A percentile compares a stretch with the other conserved stretches of the same genome.
phyloP scores from a whole-genome alignment of 2,329 filamentous ascomycete species.

The Colletotrichum eremochloae region DNA sequence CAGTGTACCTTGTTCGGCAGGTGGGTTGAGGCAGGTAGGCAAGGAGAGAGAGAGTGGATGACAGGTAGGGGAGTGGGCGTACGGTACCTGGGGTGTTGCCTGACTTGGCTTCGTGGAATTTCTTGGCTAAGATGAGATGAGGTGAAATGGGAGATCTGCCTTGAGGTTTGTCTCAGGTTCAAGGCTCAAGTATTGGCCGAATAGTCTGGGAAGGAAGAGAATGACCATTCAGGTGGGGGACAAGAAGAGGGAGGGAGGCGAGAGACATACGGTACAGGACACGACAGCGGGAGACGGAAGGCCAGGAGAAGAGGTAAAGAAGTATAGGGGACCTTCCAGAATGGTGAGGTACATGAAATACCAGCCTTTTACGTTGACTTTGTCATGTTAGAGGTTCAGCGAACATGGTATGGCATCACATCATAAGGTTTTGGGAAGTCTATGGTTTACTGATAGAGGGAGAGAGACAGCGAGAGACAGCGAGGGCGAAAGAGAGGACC shows the following conservation, averaged over 20 bases:
- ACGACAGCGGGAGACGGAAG: background rate
- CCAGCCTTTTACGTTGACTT: background rate
- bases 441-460: background rate
- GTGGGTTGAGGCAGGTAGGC: background rate
- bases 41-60: background rate
- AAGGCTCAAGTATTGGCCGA: slow-evolving; percentile 29
- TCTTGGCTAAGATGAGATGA: slow-evolving; percentile 29
- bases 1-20: background rate
- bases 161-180: slow-evolving; percentile 35
- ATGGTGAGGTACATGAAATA: background rate
- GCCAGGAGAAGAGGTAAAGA: background rate
- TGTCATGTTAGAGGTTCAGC: background rate
- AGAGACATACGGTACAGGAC: background rate
- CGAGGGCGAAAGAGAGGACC: background rate
- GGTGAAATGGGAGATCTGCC: slow-evolving; percentile 30
- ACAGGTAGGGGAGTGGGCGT: slow-evolving; percentile 4
- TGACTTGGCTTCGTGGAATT: background rate
- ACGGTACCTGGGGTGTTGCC: slow-evolving; percentile 9
- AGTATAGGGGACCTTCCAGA: background rate
- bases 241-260: background rate
- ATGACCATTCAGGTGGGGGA: background rate
- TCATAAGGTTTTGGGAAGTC: slow-evolving; percentile 29
- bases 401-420: slow-evolving; percentile 19
- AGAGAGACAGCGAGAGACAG: background rate
- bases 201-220: slow-evolving; percentile 1